Percentiles rank a stretch among this genome's conserved stretches.
Conservation (phyloP, 164 flowering plant species). For the Dillenia suffruticosa region DNA sequence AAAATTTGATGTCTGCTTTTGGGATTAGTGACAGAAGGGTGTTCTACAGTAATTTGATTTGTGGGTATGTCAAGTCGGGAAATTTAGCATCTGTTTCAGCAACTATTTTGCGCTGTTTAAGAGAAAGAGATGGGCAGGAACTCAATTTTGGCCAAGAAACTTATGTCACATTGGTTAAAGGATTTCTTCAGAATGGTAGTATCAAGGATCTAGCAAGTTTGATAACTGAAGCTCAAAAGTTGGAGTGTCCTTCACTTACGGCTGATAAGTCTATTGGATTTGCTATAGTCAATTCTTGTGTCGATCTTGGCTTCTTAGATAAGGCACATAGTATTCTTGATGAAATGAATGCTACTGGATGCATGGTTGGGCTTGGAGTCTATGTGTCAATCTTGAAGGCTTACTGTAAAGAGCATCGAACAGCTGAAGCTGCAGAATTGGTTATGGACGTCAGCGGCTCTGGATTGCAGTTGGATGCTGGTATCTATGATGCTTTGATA, state of each 20-base stretch:
- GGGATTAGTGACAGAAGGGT: slow-evolving; percentile 33
- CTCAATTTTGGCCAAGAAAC: slow-evolving; percentile 46
- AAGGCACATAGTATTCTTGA: slow-evolving; percentile 81
- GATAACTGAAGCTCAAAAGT: slow-evolving; percentile 67
- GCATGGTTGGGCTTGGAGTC: slow-evolving; percentile 73
- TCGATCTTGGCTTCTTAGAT: slow-evolving; percentile 62
- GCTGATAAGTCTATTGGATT: slow-evolving; percentile 64
- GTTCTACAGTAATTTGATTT: slow-evolving; percentile 52
- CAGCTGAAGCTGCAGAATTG: slow-evolving; percentile 88
- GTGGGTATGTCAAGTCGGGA: slow-evolving; percentile 69
- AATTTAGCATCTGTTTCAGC: slow-evolving; percentile 44
- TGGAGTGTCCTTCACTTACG: slow-evolving; percentile 40
- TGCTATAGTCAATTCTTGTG: slow-evolving; percentile 76
- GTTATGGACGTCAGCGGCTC: slow-evolving; percentile 60
- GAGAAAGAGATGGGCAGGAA: slow-evolving; percentile 29
- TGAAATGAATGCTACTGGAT: slow-evolving; percentile 79
- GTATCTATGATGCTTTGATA: slow-evolving; percentile 64
- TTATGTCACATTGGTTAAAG: slow-evolving; percentile 56
- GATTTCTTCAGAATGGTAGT: slow-evolving; percentile 48
- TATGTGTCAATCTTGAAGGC: slow-evolving; percentile 84
- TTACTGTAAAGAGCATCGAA: slow-evolving; percentile 72
- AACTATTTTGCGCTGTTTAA: slow-evolving; percentile 42
- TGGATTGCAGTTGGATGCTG: slow-evolving; percentile 67
- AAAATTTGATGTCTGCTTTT: slow-evolving; percentile 49
- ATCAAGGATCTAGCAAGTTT: slow-evolving; percentile 53